Evolutionary conservation across 768 basidiomycete genomes (phyloP).

Genomic region (Lactarius deliciosus): DNA sequence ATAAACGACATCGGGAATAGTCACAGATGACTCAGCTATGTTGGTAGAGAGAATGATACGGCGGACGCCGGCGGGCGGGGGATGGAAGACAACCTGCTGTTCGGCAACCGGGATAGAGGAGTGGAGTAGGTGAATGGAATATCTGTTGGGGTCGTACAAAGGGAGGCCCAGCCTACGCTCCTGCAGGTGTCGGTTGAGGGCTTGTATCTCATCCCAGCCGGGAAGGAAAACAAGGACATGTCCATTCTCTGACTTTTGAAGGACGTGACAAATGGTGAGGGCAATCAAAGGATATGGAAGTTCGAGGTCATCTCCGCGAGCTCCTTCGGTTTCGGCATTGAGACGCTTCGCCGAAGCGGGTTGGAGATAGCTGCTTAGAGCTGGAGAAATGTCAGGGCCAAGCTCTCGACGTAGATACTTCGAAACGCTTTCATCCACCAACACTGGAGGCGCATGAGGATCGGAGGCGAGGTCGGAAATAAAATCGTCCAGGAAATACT

Average conservation of each 20-base stretch:
- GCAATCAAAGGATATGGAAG: conserved; percentile 81
- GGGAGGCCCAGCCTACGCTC: conserved; percentile 51
- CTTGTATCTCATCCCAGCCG: conserved; percentile 89
- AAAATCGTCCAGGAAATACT: conserved; percentile 79
- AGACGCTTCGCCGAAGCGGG: conserved; percentile 17
- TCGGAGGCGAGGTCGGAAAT: conserved; percentile 48
- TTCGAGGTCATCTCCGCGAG: conserved; percentile 59
- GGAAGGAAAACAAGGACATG: conserved; percentile 90
- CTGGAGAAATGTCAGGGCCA: conserved; percentile 35
- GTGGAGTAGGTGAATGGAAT: conserved; percentile 78
- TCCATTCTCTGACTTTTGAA: conserved; percentile 72
- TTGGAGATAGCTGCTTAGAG: conserved; percentile 25
- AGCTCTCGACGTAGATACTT: conserved; percentile 75
- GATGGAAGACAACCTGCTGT: conserved; percentile 87
- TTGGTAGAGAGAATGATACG: conserved; percentile 92
- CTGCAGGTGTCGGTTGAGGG: conserved; percentile 63
- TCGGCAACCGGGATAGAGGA: conserved; percentile 86
- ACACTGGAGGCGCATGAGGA: conserved; percentile 57
- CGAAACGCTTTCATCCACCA: conserved; percentile 63
- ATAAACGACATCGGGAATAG: conserved; percentile 93
- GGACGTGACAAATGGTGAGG: conserved; percentile 74
- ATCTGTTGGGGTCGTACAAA: conserved; percentile 59
- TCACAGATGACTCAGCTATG: conserved; percentile 93
- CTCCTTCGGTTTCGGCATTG: conserved; percentile 34
- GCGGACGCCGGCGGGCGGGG: conserved; percentile 72